phyloP scores from a whole-genome alignment of 2,329 filamentous ascomycete genomes.

The Venturia asperata region DNA sequence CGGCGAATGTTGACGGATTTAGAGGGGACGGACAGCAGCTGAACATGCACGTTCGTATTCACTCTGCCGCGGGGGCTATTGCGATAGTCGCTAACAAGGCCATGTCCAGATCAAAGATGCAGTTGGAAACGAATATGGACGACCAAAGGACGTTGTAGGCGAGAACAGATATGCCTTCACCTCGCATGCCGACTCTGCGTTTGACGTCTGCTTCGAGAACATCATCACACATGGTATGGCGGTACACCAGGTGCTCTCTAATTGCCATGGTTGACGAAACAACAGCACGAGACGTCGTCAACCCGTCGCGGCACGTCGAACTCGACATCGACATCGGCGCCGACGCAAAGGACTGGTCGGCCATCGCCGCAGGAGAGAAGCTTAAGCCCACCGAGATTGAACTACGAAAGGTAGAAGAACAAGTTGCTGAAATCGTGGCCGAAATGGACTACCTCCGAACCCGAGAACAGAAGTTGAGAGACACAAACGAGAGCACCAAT shows the following conservation, averaged over 20 bases:
- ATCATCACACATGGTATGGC: slow-evolving; percentile 44
- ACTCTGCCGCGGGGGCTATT: background rate
- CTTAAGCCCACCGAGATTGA: slow-evolving; percentile 95
- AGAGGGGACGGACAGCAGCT: slow-evolving; percentile 88
- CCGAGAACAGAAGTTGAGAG: slow-evolving; percentile 89
- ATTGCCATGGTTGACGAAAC: background rate
- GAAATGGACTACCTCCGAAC: slow-evolving; percentile 94
- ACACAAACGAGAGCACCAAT: slow-evolving; percentile 99
- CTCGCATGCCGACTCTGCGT: slow-evolving; percentile 80
- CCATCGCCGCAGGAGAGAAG: slow-evolving; percentile 93
- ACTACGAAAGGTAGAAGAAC: slow-evolving; percentile 84
- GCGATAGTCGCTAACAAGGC: background rate
- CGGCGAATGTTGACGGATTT: slow-evolving; percentile 74
- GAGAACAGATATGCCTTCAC: slow-evolving; percentile 93
- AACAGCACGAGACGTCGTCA: slow-evolving; percentile 34
- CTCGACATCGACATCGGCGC: slow-evolving; percentile 94
- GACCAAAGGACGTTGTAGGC: slow-evolving; percentile 82
- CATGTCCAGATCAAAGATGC: slow-evolving; percentile 76
- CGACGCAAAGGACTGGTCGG: slow-evolving; percentile 96
- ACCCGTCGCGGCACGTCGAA: slow-evolving; percentile 66
- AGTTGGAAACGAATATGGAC: slow-evolving; percentile 91
- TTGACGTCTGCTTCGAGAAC: slow-evolving; percentile 97
- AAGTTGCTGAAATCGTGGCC: slow-evolving; percentile 75
- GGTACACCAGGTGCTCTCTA: background rate
- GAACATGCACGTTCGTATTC: slow-evolving; percentile 75